Evolutionary conservation across 345 rosid species (phyloP).

Genomic region (Euphorbia peplus): DNA sequence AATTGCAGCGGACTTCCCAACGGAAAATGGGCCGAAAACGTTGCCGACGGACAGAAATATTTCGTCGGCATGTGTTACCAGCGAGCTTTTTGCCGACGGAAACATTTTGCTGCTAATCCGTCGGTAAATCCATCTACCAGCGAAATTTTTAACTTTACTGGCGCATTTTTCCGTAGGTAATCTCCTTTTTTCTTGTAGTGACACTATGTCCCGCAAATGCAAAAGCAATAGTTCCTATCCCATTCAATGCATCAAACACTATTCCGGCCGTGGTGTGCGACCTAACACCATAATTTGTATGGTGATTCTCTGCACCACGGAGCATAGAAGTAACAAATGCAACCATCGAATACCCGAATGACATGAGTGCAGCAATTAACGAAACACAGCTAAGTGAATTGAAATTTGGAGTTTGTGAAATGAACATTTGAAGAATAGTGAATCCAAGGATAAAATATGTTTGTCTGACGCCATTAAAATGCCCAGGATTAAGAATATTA

Average conservation of each 20-base stretch:
- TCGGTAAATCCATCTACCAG: too few species aligned
- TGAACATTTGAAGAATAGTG: conserved; percentile 14
- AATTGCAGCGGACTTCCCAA: too few species aligned
- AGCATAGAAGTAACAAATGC: conserved; percentile 14
- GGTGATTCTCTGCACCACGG: background rate
- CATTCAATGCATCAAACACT: conserved; percentile 21
- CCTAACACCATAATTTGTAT: background rate
- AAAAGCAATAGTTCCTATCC: conserved; percentile 49
- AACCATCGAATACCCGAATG: conserved; percentile 23
- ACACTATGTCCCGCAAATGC: conserved; percentile 64
- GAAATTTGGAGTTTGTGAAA: conserved; percentile 34
- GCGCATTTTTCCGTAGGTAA: too few species aligned
- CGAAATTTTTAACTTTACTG: too few species aligned
- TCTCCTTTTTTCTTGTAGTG: too few species aligned
- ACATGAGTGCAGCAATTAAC: conserved; percentile 31
- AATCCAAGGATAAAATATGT: conserved; percentile 29
- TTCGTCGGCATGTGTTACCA: too few species aligned
- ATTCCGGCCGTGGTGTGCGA: conserved; percentile 11
- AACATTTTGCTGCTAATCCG: too few species aligned
- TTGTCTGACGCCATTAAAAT: background rate
- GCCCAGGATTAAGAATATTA: conserved; percentile 5
- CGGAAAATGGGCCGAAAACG: too few species aligned
- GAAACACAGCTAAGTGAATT: conserved; percentile 26
- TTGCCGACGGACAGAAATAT: too few species aligned
- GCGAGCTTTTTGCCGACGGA: too few species aligned